Evolutionary conservation across 768 basidiomycete species (phyloP), one percentile per base, ranked within the genome.

Genomic region (Tephrocybe sp.): DNA sequence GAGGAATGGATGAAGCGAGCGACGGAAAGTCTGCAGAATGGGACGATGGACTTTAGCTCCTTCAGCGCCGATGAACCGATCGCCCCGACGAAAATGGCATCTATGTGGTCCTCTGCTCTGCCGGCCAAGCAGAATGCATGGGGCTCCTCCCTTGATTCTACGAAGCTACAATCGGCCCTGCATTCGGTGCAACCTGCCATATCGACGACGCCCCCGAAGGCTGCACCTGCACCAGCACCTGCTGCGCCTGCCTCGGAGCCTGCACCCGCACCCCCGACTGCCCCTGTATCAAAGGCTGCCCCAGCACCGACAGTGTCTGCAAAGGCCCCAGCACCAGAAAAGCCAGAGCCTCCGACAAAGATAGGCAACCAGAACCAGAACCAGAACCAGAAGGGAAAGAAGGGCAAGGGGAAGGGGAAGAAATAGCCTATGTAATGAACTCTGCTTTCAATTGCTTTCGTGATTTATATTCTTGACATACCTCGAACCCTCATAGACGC

Each of bases 1-100:
- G 64, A 68, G 16, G 65, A 60, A 6, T 60, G 64, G 53, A 54
- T 65, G 26, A 58, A 56, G 16, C 51, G 61, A 7, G 57, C 58
- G 26, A 57, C 64, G 30, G 62, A 63, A 39, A 60, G 63, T 13
- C 45, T 53, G 38, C 53, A 54, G 51, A 58, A 53, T 18, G 58
- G 60, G 21, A 52, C 56, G 34, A 35, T 53, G 31, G 44, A 55
- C 18, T 40, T 52, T 22, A 44, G 47, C 9, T 50, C 52, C 16
- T 35, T 55, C 35, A 12, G 27, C 19, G 22, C 53, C 7, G 38
- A 54, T 45, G 19, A 34, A 22, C 28, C 39, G 12, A 47, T 41
- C 42, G 41, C 32, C 4, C 25, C 40, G 27, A 31, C 25, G 0
- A 44, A 52, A 37, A 37, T 51, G n/a, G 24, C 26, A 19, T 32